Base-by-base conservation (phyloP, 164 flowering plant species). In the Saururus chinensis region DNA sequence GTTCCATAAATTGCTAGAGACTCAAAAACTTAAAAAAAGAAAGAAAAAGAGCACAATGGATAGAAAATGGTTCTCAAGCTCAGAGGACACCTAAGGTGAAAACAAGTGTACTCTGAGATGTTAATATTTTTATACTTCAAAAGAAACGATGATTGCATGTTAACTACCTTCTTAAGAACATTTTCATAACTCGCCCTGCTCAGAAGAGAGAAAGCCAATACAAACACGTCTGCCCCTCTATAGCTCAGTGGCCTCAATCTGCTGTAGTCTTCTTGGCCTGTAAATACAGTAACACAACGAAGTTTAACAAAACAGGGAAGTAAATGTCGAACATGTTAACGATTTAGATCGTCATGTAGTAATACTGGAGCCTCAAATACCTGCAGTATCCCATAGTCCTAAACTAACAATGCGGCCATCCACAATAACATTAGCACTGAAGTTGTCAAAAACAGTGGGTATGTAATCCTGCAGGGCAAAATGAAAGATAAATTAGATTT, bases 251-350 rank as follows among this genome's bases (percentile, higher is more conserved):
- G 99, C 80, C 99, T 91, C 75, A 95, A 75, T 62, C 99, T 85
- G 76, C 97, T 95, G 65, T 95, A 95, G 74, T 95, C 99, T 75
- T 95, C 99, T 75, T 95, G 99, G 49, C 99, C 99, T 95, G 69
- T 51, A 11, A 59, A 68, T 13, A 45, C 49, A 45, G 17, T 45
- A 17, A 45, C 17, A 45, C 49, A 45, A 3, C 14, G 11, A 45
- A 17, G 14, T 45, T 1, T 12, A 45, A 12, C 14, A 3, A 45
- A 30, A 6, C 37, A 30, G 37, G 37, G 49, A 45, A 8, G 49
- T 45, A 45, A 45, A 12, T 45, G 49, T 17, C 49, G 2, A 45
- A 45, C 49, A 45, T 45, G 0, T 12, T 45, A 17, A 45, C 4
- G 17, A 7, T 45, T 45, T 45, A 4, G 14, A 17, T 45, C 49